Base-by-base conservation (phyloP, 495 filamentous ascomycete species). In the Lasiosphaeria miniovina region DNA sequence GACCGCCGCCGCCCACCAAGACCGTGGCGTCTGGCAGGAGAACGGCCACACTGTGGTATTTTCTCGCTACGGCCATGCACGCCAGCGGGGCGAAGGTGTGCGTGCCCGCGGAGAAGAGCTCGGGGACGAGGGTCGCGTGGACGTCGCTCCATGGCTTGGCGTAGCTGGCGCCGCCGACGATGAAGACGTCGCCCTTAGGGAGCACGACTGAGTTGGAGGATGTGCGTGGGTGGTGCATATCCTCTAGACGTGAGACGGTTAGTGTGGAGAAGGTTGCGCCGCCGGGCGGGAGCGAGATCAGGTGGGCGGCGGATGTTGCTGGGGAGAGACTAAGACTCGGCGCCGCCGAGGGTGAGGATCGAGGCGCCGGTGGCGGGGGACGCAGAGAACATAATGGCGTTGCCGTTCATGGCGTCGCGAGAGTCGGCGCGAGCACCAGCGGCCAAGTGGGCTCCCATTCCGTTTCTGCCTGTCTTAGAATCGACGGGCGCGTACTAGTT, bases 21-120 rank as follows among this genome's bases (percentile, higher is more conserved):
- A 86, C 79, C 0, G 75, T 82, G 8, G 69, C 84, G 54, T 87
- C 83, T 0, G 75, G 80, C 15, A 87, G 68, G n/a, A 87, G 77
- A 6, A 87, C 63, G 0, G 78, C 81, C 6, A 80, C 59, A 53
- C 72, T 81, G 59, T 87, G 84, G 64, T 87, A 87, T 15, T 69
- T 82, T 9, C 84, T 71, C 6, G 78, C 74, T 7, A 79, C 71
- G 6, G 73, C 61, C 36, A 75, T 63, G 36, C 78, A 74, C 2
- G 71, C 69, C 38, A 85, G 58, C 9, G 61, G 60, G 5, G 70
- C 76, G 61, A 75, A 83, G 4, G 57, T 63, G 10, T 67, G 52
- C 10, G 71, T 78, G 12, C 36, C 12, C 8, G 38, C 8, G 12
- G 8, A 8, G 8, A 7, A 41, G 12, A 41, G 38, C 38, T 41